These are phyloP conservation scores for Metrosideros polymorpha DNA, from an alignment of 441 rosid genomes.

Conservation along the genomic window DNA sequence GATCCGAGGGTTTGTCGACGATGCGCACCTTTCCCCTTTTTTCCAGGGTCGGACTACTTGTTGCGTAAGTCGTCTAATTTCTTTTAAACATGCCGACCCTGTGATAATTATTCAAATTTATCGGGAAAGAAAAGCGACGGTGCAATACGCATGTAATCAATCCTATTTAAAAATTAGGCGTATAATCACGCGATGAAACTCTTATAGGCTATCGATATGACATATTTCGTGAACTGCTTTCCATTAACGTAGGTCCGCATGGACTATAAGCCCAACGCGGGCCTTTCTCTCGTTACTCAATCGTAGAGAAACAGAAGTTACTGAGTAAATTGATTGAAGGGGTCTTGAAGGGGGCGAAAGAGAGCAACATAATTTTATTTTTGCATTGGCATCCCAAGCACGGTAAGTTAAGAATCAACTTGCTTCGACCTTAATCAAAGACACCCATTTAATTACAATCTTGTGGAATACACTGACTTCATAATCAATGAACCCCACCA, in stretches of 20 bases:
- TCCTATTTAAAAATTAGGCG: not conserved
- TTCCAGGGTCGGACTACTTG: too few relatives aligned
- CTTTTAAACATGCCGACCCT: not conserved
- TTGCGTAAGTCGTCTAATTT: not conserved
- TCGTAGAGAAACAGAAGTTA: too few relatives aligned
- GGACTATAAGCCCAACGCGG: too few relatives aligned
- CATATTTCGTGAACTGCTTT: not conserved
- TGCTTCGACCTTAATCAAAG: not conserved
- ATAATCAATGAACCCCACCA: not conserved
- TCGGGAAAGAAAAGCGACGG: not conserved
- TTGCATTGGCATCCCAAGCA: not conserved
- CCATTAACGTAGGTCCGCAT: too few relatives aligned
- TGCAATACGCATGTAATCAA: not conserved
- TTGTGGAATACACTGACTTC: not conserved
- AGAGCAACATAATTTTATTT: not conserved
- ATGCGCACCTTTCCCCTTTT: not conserved
- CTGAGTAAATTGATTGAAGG: too few relatives aligned
- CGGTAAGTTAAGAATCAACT: not conserved
- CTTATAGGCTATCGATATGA: fast-evolving
- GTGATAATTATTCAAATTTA: not conserved
- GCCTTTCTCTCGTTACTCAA: too few relatives aligned
- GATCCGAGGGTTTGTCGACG: not conserved
- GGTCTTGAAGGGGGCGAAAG: too few relatives aligned
- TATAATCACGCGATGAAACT: not conserved
- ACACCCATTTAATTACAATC: not conserved